Percentiles rank a stretch among this genome's conserved stretches.
Conservation (phyloP, 331 rosid genomes). For the Malus hybrid region DNA sequence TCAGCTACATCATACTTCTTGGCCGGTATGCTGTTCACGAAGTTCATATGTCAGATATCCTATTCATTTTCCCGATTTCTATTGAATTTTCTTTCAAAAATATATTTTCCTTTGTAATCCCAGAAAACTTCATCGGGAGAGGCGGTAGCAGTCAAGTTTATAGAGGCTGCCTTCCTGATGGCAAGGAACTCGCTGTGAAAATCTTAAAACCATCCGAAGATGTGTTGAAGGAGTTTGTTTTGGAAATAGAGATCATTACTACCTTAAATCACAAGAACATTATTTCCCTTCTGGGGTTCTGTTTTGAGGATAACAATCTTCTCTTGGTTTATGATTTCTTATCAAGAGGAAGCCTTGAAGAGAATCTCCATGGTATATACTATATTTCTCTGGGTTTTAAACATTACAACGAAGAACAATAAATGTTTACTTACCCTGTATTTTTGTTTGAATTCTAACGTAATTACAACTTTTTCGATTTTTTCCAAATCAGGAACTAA, state of each 20-base stretch:
- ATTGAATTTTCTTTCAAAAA: not conserved
- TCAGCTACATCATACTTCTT: slow-evolving; percentile 78
- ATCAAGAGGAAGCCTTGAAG: slow-evolving; percentile 97
- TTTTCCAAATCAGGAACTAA: slow-evolving; percentile 41
- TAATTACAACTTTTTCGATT: not conserved
- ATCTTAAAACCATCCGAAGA: slow-evolving; percentile 83
- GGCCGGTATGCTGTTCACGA: slow-evolving; percentile 44
- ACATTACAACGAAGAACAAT: not conserved
- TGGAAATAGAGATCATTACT: slow-evolving; percentile 87
- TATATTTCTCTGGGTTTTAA: not conserved
- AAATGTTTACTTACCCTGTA: not conserved
- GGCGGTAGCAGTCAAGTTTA: slow-evolving; percentile 95
- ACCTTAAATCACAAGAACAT: slow-evolving; percentile 78
- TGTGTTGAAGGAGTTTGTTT: slow-evolving; percentile 59
- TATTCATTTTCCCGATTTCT: not conserved
- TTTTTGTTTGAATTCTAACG: not conserved
- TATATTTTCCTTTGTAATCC: slow-evolving; percentile 6
- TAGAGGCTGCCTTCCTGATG: slow-evolving; percentile 82
- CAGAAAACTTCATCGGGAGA: slow-evolving; percentile 86
- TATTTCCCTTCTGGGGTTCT: slow-evolving; percentile 84
- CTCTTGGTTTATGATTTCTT: slow-evolving; percentile 88
- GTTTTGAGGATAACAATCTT: slow-evolving; percentile 75
- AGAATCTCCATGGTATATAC: slow-evolving; percentile 72
- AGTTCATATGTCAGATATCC: slow-evolving; percentile 2
- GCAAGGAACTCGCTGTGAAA: slow-evolving; percentile 89